Evolutionary conservation across 495 filamentous ascomycete species (phyloP).

Genomic region (Aspergillus incahuasiensis): DNA sequence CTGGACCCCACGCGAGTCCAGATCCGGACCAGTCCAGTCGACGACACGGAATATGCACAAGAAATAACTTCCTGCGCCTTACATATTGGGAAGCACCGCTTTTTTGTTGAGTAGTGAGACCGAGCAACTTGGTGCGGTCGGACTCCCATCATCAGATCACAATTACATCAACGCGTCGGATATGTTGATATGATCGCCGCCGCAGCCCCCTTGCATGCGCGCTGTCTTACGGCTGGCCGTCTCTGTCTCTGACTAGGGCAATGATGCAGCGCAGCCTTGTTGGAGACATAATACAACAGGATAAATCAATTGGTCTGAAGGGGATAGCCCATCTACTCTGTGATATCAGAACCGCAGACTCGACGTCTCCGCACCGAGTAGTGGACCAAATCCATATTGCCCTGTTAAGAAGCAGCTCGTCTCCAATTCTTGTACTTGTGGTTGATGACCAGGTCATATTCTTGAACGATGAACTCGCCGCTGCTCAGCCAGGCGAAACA

Average conservation of each 20-base stretch:
- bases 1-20: neutral
- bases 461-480: too few relatives aligned
- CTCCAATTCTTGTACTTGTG: too few relatives aligned
- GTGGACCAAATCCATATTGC: too few relatives aligned
- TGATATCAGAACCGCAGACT: neutral
- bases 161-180: constrained; percentile 6
- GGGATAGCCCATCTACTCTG: neutral
- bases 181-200: constrained; percentile 19
- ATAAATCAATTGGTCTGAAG: neutral
- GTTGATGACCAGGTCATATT: too few relatives aligned
- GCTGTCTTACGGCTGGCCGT: constrained; percentile 12
- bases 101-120: too few relatives aligned
- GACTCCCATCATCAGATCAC: neutral
- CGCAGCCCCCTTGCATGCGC: constrained; percentile 27
- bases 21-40: neutral
- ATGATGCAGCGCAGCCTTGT: neutral
- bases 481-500: too few relatives aligned
- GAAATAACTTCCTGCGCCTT: neutral
- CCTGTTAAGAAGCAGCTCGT: too few relatives aligned
- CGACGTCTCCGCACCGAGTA: neutral
- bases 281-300: neutral
- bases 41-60: neutral
- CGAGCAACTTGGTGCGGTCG: neutral
- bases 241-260: neutral
- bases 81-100: neutral